Percentiles rank a stretch among this genome's conserved stretches.
phyloP scores from a whole-genome alignment of 352 stramenopile genomes.

The Phytophthora ramorum region DNA sequence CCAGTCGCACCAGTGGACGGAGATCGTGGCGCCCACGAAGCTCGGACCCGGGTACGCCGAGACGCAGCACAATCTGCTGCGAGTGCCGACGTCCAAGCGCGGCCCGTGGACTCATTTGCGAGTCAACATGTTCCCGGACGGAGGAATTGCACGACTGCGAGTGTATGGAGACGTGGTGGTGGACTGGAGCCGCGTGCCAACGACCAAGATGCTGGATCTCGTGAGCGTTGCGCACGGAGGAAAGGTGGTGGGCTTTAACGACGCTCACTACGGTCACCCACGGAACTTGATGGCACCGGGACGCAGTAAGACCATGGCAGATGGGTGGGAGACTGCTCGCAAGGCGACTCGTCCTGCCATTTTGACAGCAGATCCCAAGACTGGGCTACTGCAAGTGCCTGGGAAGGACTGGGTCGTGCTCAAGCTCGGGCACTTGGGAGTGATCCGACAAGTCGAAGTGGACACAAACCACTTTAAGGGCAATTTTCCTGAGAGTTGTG shows the following conservation, averaged over 20 bases:
- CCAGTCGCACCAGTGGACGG: conserved; percentile 61
- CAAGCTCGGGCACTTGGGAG: conserved; percentile 83
- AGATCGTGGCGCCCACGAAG: conserved; percentile 62
- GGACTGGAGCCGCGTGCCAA: conserved; percentile 65
- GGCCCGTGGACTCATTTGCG: conserved; percentile 88
- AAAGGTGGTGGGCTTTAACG: conserved; percentile 89
- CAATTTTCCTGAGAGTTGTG: conserved; percentile 94
- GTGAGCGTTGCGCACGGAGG: conserved; percentile 87
- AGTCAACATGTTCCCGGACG: conserved; percentile 94
- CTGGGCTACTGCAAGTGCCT: conserved; percentile 65
- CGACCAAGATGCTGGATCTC: conserved; percentile 80
- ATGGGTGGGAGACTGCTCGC: conserved; percentile 95
- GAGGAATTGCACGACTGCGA: conserved; percentile 91
- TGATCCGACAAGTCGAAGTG: conserved; percentile 80
- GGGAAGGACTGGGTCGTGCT: conserved; percentile 94
- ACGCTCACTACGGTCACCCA: conserved; percentile 96
- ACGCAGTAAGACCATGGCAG: conserved; percentile 92
- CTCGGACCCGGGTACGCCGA: conserved; percentile 84
- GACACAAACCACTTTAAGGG: conserved; percentile 97
- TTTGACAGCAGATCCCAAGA: conserved; percentile 52
- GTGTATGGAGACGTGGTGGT: conserved; percentile 76
- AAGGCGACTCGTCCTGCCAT: conserved; percentile 88
- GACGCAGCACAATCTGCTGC: conserved; percentile 90
- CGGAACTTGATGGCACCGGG: conserved; percentile 90
- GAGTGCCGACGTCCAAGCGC: conserved; percentile 40